Base-by-base conservation (phyloP, 441 rosid species). In the Populus hybrid region DNA sequence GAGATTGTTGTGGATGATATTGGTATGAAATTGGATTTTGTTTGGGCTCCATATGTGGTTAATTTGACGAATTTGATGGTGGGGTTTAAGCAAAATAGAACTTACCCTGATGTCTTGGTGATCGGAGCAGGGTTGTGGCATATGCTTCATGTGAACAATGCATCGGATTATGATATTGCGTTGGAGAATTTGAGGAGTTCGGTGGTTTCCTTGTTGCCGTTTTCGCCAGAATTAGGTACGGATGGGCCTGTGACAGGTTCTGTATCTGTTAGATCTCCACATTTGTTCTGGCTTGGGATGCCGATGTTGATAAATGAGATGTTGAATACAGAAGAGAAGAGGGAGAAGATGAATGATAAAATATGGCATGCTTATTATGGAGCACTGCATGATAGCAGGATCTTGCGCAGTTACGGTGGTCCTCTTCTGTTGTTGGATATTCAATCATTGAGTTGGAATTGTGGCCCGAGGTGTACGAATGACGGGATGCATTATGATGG, bases 401-500 rank as follows among this genome's bases (percentile, higher is more conserved):
- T 96, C 70, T 84, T 95, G 79, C 91, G 90, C 7, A 89, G 83
- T 79, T 83, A 82, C 33, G 95, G 98, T 0, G 99, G 98, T 23
- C 98, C 97, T n/a, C 82, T 91, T 74, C 59, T 90, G n/a, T 79
- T 90, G 83, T 86, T 95, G 71, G 97, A 95, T 78, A 83, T 94
- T 33, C 93, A 89, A 81, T 90, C 94, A 12, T 81, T 95, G 76
- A 94, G 90, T 56, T 91, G 93, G 97, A 91, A 94, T 42, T 95
- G 98, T 82, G 98, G 98, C 26, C 89, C 89, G 31, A 87, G 82
- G 42, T 96, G 99, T 85, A 91, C 96, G 7, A 78, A 71, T 31
- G 99, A 96, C 28, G 99, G 98, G 29, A 94, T 96, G 98, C 97
- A 96, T 82, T 96, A 96, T 69, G 97, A 94, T 84, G 84, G 71